Evolutionary conservation across 140 eudicot species (phyloP), one percentile per base, ranked within the genome.

Genomic region (Ambrosia hybrid): DNA sequence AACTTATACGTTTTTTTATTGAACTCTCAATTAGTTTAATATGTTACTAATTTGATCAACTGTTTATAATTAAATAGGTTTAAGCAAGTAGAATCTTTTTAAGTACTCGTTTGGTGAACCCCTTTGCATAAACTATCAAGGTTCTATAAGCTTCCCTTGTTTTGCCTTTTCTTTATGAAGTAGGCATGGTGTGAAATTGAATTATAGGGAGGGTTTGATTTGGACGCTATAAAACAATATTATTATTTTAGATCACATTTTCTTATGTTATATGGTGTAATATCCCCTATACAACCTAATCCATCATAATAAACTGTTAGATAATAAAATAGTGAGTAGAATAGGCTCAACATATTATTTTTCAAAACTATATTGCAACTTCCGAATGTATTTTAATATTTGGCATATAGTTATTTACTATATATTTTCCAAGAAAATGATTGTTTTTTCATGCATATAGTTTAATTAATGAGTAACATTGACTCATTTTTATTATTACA

Each of bases 41-140:
- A 15, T 9, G 14, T 36, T n/a, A 53, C 16, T 17, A 36, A 13
- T 53, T 9, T 37, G 1, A 30, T 6, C 26, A 51, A 21, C 2
- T 2, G 10, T 34, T 12, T 37, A 55, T 56, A 30, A 21, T 57
- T 59, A 12, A 58, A 17, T 58, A 45, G 9, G 26, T 57, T 71
- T 71, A 43, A 57, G 76, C 15, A 9, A 72, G 43, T 41, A 74
- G 73, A 74, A 52, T 74, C 73, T 63, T 74, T 57, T 55, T 67
- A 41, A 41, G 67, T 75, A 75, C 57, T 49, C 79, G 73, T 74
- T 74, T 75, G 73, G 67, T 75, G 73, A 75, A 75, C 79, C 66
- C 58, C 73, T 75, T 45, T 58, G 58, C 58, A 57, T 57, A 57
- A 72, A 57, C 41, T 57, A 71, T 71, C 61, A 68, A 51, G 34